phyloP scores from a whole-genome alignment of 1,284 basidiomycete species.

The Exobasidium rhododendri region DNA sequence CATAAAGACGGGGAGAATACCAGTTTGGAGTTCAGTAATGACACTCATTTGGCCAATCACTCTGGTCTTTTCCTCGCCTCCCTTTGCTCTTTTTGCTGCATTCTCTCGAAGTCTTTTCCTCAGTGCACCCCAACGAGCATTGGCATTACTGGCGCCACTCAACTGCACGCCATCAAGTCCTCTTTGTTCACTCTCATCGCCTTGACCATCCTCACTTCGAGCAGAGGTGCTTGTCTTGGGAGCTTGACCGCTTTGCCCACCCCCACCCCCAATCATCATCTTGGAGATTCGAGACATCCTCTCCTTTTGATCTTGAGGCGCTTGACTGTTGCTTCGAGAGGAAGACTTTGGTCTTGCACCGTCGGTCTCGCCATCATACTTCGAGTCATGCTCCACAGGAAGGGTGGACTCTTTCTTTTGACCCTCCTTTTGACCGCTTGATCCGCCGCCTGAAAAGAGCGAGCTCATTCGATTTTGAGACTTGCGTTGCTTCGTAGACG shows the following conservation, averaged over 20 bases:
- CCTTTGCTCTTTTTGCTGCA: slow-evolving; percentile 2
- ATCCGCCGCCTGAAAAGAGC: neutral
- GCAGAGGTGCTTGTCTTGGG: neutral
- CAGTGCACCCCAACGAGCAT: slow-evolving; percentile 12
- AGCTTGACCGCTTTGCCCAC: neutral
- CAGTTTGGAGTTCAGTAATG: slow-evolving; percentile 19
- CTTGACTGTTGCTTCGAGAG: neutral
- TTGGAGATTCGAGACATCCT: neutral
- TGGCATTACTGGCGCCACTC: neutral
- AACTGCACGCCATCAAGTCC: neutral
- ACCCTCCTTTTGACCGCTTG: neutral
- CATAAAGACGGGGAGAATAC: slow-evolving; percentile 28
- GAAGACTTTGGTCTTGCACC: neutral
- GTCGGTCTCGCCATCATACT: neutral
- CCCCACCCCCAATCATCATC: neutral
- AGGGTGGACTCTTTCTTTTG: neutral
- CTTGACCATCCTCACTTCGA: slow-evolving; percentile 9
- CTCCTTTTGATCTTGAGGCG: neutral
- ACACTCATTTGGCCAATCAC: slow-evolving; percentile 17
- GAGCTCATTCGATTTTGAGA: neutral
- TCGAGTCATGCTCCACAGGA: neutral
- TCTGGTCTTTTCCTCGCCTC: neutral
- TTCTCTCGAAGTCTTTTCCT: slow-evolving; percentile 13
- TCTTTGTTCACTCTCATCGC: neutral
- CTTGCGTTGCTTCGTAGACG: neutral